A percentile compares a stretch with the other conserved stretches of the same genome.
phyloP scores from a whole-genome alignment of 73 alveolate species.

The Paramecium octaurelia region DNA sequence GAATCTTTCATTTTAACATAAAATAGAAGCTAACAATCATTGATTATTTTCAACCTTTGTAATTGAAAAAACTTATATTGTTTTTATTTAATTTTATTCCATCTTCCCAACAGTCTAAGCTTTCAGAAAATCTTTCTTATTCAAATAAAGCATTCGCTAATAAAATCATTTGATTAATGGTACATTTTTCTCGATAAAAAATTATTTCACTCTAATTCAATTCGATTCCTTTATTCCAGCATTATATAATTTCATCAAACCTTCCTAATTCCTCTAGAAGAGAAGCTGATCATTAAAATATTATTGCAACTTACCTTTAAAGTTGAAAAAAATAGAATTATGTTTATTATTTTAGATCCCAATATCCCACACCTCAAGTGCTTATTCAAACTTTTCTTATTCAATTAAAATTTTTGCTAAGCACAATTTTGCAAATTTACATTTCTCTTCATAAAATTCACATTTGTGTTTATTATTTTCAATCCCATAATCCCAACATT shows the following conservation, averaged over 20 bases:
- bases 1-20: background rate
- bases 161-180: background rate
- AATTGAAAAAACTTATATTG: background rate
- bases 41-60: background rate
- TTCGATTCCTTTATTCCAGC: background rate
- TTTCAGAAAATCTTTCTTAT: background rate
- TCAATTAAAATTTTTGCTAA: background rate
- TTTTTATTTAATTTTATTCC: background rate
- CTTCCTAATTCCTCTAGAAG: background rate
- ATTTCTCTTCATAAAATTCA: background rate
- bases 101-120: background rate
- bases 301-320: background rate
- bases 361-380: background rate
- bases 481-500: background rate
- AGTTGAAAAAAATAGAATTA: background rate
- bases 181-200: background rate
- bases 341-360: background rate
- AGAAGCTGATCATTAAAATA: background rate
- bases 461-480: background rate
- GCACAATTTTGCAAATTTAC: background rate
- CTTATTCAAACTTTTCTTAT: background rate
- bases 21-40: background rate
- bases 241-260: background rate
- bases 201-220: background rate
- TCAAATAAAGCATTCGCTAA: background rate